Percentiles rank a stretch among this genome's conserved stretches.
Evolutionary conservation across 768 basidiomycete genomes (phyloP).

Genomic region (Gloeostereum incarnatum): DNA sequence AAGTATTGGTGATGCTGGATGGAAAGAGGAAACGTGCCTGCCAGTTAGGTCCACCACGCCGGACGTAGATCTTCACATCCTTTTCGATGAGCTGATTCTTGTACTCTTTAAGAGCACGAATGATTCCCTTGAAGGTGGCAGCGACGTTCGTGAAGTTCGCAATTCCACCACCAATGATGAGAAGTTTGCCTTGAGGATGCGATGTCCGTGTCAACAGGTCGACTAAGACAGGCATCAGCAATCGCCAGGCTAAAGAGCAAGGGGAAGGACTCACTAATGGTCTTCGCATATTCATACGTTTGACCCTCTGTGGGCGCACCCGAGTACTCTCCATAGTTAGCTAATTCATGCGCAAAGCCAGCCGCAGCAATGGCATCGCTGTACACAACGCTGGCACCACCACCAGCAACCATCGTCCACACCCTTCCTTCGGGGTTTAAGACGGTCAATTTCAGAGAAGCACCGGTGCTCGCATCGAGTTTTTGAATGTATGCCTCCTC

Average conservation of each 20-base stretch:
- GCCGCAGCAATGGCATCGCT: slow-evolving; percentile 60
- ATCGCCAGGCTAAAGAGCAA: background rate
- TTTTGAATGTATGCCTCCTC: slow-evolving; percentile 99
- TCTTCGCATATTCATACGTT: slow-evolving; percentile 99
- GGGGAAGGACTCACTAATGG: slow-evolving; percentile 57
- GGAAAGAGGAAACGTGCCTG: slow-evolving; percentile 53
- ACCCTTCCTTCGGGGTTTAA: slow-evolving; percentile 91
- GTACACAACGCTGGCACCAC: slow-evolving; percentile 70
- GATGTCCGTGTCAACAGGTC: slow-evolving; percentile 89
- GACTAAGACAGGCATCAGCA: slow-evolving; percentile 27
- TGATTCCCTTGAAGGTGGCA: slow-evolving; percentile 98
- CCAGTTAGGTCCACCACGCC: slow-evolving; percentile 98
- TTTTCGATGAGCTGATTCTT: slow-evolving; percentile 77
- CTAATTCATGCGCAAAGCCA: slow-evolving; percentile 89
- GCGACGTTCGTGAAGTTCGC: slow-evolving; percentile 99
- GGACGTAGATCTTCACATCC: slow-evolving; percentile 91
- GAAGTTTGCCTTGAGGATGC: slow-evolving; percentile 85
- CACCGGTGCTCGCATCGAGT: slow-evolving; percentile 93
- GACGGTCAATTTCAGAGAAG: slow-evolving; percentile 96
- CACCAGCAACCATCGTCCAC: slow-evolving; percentile 99
- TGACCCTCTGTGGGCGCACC: slow-evolving; percentile 97
- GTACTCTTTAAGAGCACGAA: slow-evolving; percentile 91
- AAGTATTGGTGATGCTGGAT: background rate
- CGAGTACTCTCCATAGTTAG: slow-evolving; percentile 99
- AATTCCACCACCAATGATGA: slow-evolving; percentile 99